Evolutionary conservation across 2,329 filamentous ascomycete genomes (phyloP).

Genomic region (Didymella arachidicola): DNA sequence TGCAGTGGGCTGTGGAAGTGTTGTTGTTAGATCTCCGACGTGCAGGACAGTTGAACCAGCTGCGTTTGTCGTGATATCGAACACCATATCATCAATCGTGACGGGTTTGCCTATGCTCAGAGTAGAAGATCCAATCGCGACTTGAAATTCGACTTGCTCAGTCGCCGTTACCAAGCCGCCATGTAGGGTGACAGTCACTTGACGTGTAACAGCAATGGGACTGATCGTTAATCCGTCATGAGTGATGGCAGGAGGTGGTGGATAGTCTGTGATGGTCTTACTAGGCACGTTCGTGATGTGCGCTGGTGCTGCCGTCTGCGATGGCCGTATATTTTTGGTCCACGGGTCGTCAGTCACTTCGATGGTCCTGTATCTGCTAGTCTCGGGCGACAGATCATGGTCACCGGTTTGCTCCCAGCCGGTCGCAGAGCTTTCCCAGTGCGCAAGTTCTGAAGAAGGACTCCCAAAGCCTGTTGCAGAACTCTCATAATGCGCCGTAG

Average conservation of each 20-base stretch:
- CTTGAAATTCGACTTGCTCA: conserved; percentile 11
- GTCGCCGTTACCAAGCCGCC: conserved; percentile 1
- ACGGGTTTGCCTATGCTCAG: conserved; percentile 14
- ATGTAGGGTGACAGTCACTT: neutral
- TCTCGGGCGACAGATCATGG: neutral
- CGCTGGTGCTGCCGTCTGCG: neutral
- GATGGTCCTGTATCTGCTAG: neutral
- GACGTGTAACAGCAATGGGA: conserved; percentile 1
- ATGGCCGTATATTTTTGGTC: neutral
- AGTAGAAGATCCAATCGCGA: conserved; percentile 22
- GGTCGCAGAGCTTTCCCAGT: conserved; percentile 1
- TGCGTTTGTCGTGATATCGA: conserved; percentile 24
- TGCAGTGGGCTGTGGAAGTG: conserved; percentile 16
- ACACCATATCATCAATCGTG: conserved; percentile 23
- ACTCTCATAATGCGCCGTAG: neutral
- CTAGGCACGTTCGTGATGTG: neutral
- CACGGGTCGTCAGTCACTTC: conserved; percentile 1
- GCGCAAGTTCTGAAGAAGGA: neutral
- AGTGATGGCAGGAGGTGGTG: conserved; percentile 2
- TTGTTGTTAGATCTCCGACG: conserved; percentile 25
- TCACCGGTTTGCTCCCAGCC: neutral
- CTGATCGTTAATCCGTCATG: conserved; percentile 1
- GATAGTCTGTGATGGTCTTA: conserved; percentile 4
- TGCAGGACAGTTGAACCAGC: conserved; percentile 27
- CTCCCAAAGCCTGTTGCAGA: neutral